phyloP scores from a whole-genome alignment of 2,329 filamentous ascomycete genomes.

The Cladophialophora psammophila region DNA sequence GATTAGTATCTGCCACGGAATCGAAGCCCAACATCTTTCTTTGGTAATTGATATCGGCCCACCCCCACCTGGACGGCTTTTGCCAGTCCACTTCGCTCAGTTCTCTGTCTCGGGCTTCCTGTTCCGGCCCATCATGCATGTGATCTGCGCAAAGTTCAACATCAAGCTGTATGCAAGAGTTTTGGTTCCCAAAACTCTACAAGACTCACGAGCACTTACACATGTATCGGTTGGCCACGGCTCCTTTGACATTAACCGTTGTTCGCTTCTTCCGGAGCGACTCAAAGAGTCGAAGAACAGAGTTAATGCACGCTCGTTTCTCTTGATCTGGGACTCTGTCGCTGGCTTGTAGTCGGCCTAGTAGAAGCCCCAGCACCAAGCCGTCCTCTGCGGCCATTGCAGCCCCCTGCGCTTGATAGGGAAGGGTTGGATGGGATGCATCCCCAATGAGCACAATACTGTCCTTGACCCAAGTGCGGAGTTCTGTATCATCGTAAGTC shows the following conservation, averaged over 20 bases:
- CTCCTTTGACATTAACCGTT: slow-evolving; percentile 19
- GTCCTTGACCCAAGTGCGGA: slow-evolving; percentile 39
- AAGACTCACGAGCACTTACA: neutral
- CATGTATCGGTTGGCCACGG: slow-evolving; percentile 19
- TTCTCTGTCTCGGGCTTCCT: slow-evolving; percentile 20
- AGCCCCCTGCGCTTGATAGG: slow-evolving; percentile 50
- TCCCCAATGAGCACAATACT: slow-evolving; percentile 53
- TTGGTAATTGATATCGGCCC: slow-evolving; percentile 24
- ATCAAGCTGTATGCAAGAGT: neutral
- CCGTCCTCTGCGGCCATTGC: slow-evolving; percentile 55
- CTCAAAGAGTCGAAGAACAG: slow-evolving; percentile 21
- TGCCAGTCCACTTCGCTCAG: slow-evolving; percentile 21
- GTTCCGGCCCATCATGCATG: slow-evolving; percentile 21
- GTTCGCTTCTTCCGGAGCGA: slow-evolving; percentile 23
- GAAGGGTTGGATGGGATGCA: slow-evolving; percentile 49
- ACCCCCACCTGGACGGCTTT: slow-evolving; percentile 21
- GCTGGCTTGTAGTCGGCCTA: slow-evolving; percentile 14
- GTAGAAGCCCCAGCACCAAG: slow-evolving; percentile 46
- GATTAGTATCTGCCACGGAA: slow-evolving; percentile 17
- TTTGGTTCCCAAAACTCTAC: neutral
- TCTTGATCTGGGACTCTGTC: neutral
- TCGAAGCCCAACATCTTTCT: slow-evolving; percentile 26
- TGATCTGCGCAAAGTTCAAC: slow-evolving; percentile 4
- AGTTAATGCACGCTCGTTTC: slow-evolving; percentile 9
- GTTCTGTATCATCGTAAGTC: neutral